phyloP scores from a whole-genome alignment of 257 asterid genomes.

The Striga asiatica region DNA sequence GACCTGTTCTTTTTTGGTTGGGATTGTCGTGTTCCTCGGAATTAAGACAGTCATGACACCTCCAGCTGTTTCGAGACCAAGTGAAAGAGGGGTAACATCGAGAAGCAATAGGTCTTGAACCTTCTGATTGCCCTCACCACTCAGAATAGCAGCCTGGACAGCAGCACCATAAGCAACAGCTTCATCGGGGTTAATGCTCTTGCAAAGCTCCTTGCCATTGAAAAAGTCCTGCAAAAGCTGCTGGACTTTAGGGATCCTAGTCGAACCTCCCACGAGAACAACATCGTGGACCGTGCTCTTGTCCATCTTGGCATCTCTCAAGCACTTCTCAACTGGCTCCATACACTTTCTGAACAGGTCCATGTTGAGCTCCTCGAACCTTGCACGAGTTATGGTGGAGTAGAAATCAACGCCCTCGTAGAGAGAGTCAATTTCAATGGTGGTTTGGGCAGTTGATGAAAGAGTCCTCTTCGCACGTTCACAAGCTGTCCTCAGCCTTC shows the following conservation, averaged over 20 bases:
- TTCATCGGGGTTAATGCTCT: conserved; percentile 70
- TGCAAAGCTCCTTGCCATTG: conserved; percentile 57
- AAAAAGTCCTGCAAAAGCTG: conserved; percentile 47
- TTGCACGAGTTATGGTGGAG: conserved; percentile 70
- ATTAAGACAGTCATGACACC: conserved; percentile 56
- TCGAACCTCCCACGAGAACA: conserved; percentile 42
- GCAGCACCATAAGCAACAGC: conserved; percentile 72
- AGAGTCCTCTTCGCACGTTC: conserved; percentile 88
- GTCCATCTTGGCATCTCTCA: conserved; percentile 87
- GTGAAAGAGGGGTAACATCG: conserved; percentile 53
- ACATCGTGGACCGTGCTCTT: conserved; percentile 65
- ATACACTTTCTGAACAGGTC: conserved; percentile 70
- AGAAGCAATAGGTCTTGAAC: conserved; percentile 53
- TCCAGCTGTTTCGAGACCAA: conserved; percentile 50
- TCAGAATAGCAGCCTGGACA: conserved; percentile 55
- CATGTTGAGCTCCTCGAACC: conserved; percentile 76
- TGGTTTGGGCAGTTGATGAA: conserved; percentile 79
- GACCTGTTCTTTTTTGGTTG: conserved; percentile 55
- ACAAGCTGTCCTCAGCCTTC: conserved; percentile 66
- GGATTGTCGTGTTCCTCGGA: conserved; percentile 45
- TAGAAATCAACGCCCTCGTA: conserved; percentile 74
- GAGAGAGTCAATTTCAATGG: conserved; percentile 65
- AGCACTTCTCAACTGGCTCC: conserved; percentile 84
- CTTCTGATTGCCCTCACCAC: conserved; percentile 60
- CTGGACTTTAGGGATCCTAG: conserved; percentile 36